A percentile compares a stretch with the other conserved stretches of the same genome.
Evolutionary conservation across 1,284 basidiomycete genomes (phyloP).

Genomic region (Xerocomus minutiporus): DNA sequence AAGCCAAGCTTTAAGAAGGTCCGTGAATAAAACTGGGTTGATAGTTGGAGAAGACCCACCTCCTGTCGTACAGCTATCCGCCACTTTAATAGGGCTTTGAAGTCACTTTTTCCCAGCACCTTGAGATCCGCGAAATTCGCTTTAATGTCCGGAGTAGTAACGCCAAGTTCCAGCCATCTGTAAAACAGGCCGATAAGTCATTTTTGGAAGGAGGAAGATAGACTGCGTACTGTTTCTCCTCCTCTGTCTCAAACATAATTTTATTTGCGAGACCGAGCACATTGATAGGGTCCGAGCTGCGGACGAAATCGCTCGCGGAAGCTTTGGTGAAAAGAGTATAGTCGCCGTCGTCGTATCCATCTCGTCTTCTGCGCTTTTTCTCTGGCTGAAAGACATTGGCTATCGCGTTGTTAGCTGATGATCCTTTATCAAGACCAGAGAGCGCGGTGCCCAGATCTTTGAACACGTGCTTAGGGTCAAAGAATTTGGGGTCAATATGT

Average conservation of each 20-base stretch:
- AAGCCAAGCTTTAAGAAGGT: slow-evolving; percentile 59
- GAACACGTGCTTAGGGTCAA: slow-evolving; percentile 97
- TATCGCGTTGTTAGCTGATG: slow-evolving; percentile 58
- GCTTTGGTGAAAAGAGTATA: slow-evolving; percentile 85
- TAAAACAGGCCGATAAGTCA: slow-evolving; percentile 8
- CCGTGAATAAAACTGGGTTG: slow-evolving; percentile 3
- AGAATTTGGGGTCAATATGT: slow-evolving; percentile 96
- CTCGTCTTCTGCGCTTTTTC: slow-evolving; percentile 90
- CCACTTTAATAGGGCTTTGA: slow-evolving; percentile 94
- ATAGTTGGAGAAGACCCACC: slow-evolving; percentile 36
- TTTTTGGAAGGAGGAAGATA: slow-evolving; percentile 2
- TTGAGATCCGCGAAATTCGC: slow-evolving; percentile 89
- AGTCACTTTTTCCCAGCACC: slow-evolving; percentile 96
- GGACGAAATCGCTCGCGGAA: slow-evolving; percentile 73
- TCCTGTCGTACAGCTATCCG: slow-evolving; percentile 79
- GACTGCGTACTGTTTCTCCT: slow-evolving; percentile 71
- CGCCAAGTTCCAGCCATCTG: slow-evolving; percentile 69
- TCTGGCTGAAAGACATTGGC: slow-evolving; percentile 96
- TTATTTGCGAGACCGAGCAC: slow-evolving; percentile 82
- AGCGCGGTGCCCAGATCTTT: slow-evolving; percentile 74
- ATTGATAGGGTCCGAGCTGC: slow-evolving; percentile 68
- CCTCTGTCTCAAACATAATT: slow-evolving; percentile 79
- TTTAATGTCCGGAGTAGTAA: slow-evolving; percentile 79
- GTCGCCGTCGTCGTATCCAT: slow-evolving; percentile 95
- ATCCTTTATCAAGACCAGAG: slow-evolving; percentile 46